Conservation (phyloP, 345 rosid species). For the Alliaria petiolata region DNA sequence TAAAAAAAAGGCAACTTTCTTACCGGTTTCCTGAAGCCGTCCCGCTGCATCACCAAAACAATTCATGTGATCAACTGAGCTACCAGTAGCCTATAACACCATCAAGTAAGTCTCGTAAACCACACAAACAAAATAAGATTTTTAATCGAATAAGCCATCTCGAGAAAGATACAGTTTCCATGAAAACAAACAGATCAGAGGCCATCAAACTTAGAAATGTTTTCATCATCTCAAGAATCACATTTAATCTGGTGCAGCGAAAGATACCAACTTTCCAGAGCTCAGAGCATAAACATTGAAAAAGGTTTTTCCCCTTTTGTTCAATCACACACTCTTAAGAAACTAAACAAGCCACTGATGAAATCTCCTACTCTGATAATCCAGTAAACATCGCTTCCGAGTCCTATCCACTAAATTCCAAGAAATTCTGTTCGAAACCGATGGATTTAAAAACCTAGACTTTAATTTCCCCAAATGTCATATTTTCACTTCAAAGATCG, state of each 20-base stretch:
- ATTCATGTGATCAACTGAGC: constrained; percentile 77
- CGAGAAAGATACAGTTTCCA: no score
- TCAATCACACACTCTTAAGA: neutral
- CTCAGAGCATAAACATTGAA: neutral
- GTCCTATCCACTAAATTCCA: neutral
- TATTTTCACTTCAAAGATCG: neutral
- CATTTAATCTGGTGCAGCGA: neutral
- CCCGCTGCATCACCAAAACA: constrained; percentile 86
- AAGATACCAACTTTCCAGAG: neutral
- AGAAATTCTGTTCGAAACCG: neutral
- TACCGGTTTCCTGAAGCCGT: constrained; percentile 74
- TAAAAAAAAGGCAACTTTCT: neutral
- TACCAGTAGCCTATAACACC: constrained; percentile 50
- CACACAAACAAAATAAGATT: neutral
- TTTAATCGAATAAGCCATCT: no score
- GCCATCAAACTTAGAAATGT: neutral
- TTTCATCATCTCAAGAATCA: neutral
- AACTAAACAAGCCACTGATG: neutral
- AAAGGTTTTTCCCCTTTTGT: neutral
- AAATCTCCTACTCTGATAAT: neutral
- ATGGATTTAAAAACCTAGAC: constrained; percentile 4
- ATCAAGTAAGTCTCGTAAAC: neutral
- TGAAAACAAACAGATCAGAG: neutral
- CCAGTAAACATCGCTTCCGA: neutral
- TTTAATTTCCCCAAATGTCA: neutral